phyloP scores from a whole-genome alignment of 495 filamentous ascomycete species.

The Achaetomiella virescens region DNA sequence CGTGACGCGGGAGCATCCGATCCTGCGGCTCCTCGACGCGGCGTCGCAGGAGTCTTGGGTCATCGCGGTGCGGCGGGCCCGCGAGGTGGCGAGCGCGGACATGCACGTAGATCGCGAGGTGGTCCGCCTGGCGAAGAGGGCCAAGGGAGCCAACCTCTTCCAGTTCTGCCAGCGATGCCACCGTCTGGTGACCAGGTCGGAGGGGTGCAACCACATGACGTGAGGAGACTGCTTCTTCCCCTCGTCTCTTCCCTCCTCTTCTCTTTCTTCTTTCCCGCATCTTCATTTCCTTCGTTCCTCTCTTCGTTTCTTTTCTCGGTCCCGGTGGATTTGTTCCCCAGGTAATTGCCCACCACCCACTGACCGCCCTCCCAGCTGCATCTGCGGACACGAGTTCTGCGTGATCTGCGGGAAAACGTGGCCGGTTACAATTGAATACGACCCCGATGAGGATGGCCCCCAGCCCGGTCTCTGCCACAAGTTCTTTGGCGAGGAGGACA shows the following conservation, averaged over 20 bases:
- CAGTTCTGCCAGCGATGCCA: slow-evolving; percentile 8
- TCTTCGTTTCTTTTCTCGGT: not conserved
- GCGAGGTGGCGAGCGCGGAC: not conserved
- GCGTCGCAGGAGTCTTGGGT: not conserved
- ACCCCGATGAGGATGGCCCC: too few relatives aligned
- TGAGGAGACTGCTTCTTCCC: not conserved
- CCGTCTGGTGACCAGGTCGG: not conserved
- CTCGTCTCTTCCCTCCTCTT: not conserved
- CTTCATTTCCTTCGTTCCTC: not conserved
- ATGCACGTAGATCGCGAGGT: not conserved
- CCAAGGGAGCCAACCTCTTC: not conserved
- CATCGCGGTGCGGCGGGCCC: not conserved
- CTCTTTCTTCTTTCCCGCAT: not conserved
- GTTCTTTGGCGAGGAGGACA: not conserved
- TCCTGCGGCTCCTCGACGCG: not conserved
- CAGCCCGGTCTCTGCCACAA: not conserved
- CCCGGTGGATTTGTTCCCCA: not conserved
- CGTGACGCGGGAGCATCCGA: not conserved
- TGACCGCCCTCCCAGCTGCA: not conserved
- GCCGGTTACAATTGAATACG: not conserved
- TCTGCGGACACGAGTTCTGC: slow-evolving; percentile 8
- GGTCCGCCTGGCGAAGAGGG: not conserved
- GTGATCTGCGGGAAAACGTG: not conserved
- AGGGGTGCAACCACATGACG: slow-evolving; percentile 10
- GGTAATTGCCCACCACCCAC: not conserved